Base-by-base conservation (phyloP, 2,329 filamentous ascomycete genomes). In the Penicillium capsulatum region DNA sequence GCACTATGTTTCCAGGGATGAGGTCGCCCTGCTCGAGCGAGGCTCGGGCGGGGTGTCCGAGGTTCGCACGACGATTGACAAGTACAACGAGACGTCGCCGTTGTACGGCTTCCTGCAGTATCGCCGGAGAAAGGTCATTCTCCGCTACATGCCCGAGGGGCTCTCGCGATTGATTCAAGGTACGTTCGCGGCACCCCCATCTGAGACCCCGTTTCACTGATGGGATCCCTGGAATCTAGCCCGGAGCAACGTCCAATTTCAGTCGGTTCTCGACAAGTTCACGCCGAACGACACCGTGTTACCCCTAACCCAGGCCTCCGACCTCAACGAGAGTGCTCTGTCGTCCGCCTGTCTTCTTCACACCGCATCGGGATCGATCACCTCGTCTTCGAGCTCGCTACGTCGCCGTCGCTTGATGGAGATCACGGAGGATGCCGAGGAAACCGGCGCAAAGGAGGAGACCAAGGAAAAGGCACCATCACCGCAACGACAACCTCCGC, bases 81-180 rank as follows among this genome's bases (percentile, higher is more conserved):
- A 79, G 47, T 94, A 94, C 61, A 79, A 86, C 40, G 90, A 96
- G 50, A 77, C 80, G 39, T 92, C 88, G 47, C 92, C 92, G 15
- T 72, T 98, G 33, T 98, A 94, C 60, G 92, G 92, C 37, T 88
- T 96, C 61, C 70, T 98, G 53, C 82, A 86, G 55, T 97, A 96
- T 66, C 77, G 91, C 40, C 81, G 90, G 60, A 81, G 89, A 61
- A 96, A 89, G 66, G 85, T 97, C 34, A 70, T 98, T 44, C 78
- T 98, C 64, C 96, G 92, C 70, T 95, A 92, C 64, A 77, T 95
- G 47, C 92, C 91, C 1, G 87, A 94, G 44, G 86, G 83, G 44
- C 91, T 90, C 51, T 97, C 92, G 48, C 80, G 92, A 56, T 73
- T 98, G 39, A 74, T 98, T 38, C 86, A 95, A 85, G 92, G 92